A percentile compares a stretch with the other conserved stretches of the same genome.
These are phyloP conservation scores for Galerina marginata DNA, from an alignment of 768 basidiomycete genomes.

Conservation along the genomic window DNA sequence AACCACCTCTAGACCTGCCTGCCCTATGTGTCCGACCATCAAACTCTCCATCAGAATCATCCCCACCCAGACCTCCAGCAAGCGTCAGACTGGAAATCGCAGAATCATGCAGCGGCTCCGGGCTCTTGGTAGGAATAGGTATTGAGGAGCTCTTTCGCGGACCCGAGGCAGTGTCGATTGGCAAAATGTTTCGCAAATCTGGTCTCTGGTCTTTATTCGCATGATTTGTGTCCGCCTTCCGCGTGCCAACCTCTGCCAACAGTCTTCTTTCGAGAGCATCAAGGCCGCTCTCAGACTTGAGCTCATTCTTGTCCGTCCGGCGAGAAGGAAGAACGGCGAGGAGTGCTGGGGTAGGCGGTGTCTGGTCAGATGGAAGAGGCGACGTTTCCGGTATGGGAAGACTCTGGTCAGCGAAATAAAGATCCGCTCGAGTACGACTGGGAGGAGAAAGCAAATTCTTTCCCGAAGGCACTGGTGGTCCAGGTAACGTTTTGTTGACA, in stretches of 20 bases:
- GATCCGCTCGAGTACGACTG: conserved; percentile 26
- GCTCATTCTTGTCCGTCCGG: conserved; percentile 20
- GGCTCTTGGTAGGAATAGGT: conserved; percentile 38
- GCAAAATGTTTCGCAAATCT: conserved; percentile 39
- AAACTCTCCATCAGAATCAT: conserved; percentile 32
- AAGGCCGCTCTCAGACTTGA: conserved; percentile 57
- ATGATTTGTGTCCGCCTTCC: conserved; percentile 43
- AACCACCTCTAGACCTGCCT: conserved; percentile 26
- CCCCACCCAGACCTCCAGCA: conserved; percentile 27
- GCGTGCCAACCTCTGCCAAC: conserved; percentile 75
- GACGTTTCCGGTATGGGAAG: conserved; percentile 19
- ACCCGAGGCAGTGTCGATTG: conserved; percentile 23
- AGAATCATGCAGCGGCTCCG: conserved; percentile 51
- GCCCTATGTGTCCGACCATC: conserved; percentile 39
- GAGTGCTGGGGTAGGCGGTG: conserved; percentile 60
- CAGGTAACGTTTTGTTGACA: conserved; percentile 65
- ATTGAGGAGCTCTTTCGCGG: conserved; percentile 32
- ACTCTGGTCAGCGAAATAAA: conserved; percentile 17
- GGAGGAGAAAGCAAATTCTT: conserved; percentile 43
- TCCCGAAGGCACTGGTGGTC: conserved; percentile 57
- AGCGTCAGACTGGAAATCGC: conserved; percentile 62
- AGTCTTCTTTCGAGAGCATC: conserved; percentile 76
- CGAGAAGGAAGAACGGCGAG: conserved; percentile 39
- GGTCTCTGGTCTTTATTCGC: conserved; percentile 30
- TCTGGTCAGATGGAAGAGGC: conserved; percentile 36